phyloP scores from a whole-genome alignment of 2,329 filamentous ascomycete genomes.

The Dactylella cylindrospora region DNA sequence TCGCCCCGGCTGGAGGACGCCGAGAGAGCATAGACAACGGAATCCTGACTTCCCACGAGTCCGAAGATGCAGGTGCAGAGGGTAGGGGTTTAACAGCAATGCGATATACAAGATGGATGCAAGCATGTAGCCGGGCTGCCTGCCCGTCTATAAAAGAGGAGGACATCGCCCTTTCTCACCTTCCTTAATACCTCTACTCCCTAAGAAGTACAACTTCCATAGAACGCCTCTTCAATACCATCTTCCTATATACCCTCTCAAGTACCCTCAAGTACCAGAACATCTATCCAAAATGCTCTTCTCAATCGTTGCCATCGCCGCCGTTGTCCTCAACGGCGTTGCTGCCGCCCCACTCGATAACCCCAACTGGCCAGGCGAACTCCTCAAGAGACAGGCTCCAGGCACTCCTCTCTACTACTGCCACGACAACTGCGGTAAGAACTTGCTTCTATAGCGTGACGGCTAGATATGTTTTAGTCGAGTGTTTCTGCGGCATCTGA shows the following conservation, averaged over 20 bases:
- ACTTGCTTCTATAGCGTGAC: neutral
- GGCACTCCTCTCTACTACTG: slow-evolving; percentile 56
- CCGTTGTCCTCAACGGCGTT: slow-evolving; percentile 15
- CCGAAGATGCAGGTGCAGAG: neutral
- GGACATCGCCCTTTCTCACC: neutral
- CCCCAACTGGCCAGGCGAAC: slow-evolving; percentile 26
- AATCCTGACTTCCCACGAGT: too few species aligned
- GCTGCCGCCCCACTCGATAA: slow-evolving; percentile 19
- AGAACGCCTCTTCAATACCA: neutral
- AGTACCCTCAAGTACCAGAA: neutral
- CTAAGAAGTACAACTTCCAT: neutral
- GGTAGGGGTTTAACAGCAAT: neutral
- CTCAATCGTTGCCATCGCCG: slow-evolving; percentile 18
- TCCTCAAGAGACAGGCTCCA: slow-evolving; percentile 55
- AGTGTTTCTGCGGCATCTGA: neutral
- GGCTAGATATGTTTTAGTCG: neutral
- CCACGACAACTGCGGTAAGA: slow-evolving; percentile 58
- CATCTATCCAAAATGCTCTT: slow-evolving; percentile 23
- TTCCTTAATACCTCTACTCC: slow-evolving; percentile 6
- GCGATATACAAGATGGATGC: neutral
- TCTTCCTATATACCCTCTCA: neutral
- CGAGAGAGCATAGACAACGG: too few species aligned
- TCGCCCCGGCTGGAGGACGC: neutral
- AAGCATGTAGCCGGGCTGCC: neutral
- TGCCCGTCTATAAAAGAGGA: slow-evolving; percentile 19